A percentile compares a stretch with the other conserved stretches of the same genome.
Evolutionary conservation across 495 filamentous ascomycete genomes (phyloP).

Genomic region (Xylaria telfairii): DNA sequence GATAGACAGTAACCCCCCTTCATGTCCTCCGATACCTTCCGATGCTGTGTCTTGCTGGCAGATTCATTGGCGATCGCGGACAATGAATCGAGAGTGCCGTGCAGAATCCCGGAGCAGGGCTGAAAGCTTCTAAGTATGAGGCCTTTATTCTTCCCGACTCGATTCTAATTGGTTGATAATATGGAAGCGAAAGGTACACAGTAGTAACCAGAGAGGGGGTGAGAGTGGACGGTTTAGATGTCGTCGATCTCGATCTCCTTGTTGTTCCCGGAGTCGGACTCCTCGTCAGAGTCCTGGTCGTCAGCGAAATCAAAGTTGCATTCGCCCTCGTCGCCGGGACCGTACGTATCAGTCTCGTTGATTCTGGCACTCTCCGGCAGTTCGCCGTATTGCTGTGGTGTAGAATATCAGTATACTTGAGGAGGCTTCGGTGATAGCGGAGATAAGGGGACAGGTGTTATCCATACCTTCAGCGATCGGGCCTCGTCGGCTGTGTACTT

Average conservation of each 20-base stretch:
- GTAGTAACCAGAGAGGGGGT: slow-evolving; percentile 12
- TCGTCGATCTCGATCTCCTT: slow-evolving; percentile 78
- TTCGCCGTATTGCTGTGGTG: slow-evolving; percentile 79
- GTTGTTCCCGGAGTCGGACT: slow-evolving; percentile 62
- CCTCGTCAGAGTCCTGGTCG: slow-evolving; percentile 78
- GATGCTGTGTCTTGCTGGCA: neutral
- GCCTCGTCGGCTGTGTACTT: slow-evolving; percentile 99
- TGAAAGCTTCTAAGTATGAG: neutral
- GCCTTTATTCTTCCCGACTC: neutral
- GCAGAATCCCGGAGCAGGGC: neutral
- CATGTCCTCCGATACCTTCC: slow-evolving; percentile 13
- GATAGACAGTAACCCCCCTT: slow-evolving; percentile 52
- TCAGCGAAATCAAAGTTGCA: slow-evolving; percentile 87
- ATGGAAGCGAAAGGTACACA: neutral
- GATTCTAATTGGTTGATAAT: neutral
- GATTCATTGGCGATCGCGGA: neutral
- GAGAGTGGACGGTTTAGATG: slow-evolving; percentile 55
- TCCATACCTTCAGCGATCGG: slow-evolving; percentile 66
- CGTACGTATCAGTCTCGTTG: slow-evolving; percentile 97
- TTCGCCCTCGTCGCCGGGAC: slow-evolving; percentile 72
- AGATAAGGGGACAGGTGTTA: neutral
- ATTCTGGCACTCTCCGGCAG: slow-evolving; percentile 98
- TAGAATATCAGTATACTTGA: slow-evolving; percentile 49
- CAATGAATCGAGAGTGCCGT: neutral
- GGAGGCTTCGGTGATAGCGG: neutral